Conservation (phyloP, 768 basidiomycete genomes). For the Mycena galopus region DNA sequence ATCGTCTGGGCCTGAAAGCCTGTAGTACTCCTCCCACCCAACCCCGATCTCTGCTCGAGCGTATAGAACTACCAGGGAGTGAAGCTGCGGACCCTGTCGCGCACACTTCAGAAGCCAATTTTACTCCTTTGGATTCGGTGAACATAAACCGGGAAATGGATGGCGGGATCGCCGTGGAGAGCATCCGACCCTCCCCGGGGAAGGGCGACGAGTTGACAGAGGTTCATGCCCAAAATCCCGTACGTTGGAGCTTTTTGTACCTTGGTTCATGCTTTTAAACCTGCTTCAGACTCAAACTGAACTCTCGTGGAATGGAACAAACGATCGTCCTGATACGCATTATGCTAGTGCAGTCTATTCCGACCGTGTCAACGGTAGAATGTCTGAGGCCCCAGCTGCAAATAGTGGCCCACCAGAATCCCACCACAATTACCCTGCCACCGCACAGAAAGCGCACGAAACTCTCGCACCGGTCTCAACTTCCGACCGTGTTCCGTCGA, state of each 20-base stretch:
- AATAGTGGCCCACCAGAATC: background rate
- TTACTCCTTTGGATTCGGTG: background rate
- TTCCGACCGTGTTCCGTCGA: slow-evolving; percentile 3
- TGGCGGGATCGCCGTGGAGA: background rate
- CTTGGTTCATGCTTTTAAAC: background rate
- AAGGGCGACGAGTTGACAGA: background rate
- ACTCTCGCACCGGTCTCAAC: background rate
- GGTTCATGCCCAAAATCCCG: background rate
- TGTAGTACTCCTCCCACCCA: background rate
- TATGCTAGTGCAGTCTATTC: background rate
- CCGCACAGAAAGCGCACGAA: background rate
- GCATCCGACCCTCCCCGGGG: background rate
- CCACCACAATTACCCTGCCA: background rate
- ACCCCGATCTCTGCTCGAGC: slow-evolving; percentile 26
- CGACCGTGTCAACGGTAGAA: background rate
- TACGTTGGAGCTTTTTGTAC: background rate
- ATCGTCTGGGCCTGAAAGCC: slow-evolving; percentile 27
- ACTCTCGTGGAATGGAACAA: background rate
- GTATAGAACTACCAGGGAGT: slow-evolving; percentile 14
- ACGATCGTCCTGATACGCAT: slow-evolving; percentile 1
- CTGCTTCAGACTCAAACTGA: background rate
- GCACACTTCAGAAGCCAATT: background rate
- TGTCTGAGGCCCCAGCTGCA: background rate
- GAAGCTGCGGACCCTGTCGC: background rate
- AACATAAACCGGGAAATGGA: background rate